Evolutionary conservation across 768 basidiomycete species (phyloP), one percentile per base, ranked within the genome.

Genomic region (Lactifluus subvellereus): DNA sequence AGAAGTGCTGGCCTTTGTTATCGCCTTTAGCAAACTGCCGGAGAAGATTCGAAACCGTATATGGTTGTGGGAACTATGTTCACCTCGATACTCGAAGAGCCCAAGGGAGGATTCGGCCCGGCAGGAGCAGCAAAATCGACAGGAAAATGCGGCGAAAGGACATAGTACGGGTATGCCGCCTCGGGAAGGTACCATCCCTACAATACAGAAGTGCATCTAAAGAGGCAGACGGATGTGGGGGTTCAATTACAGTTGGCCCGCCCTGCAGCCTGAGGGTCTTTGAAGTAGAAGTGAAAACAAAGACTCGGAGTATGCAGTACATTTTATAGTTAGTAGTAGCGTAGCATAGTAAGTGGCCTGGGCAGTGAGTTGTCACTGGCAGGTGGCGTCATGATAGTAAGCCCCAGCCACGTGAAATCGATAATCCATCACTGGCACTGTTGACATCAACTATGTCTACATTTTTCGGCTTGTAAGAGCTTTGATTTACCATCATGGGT

Each of bases 391-490:
- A 37, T 37, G 4, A 37, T 37, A 37, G 11, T 16, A 13, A 5
- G 40, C 40, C 14, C 40, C 40, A 13, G 47, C 22, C 47, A 48
- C 22, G 22, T 48, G 47, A 48, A 22, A 14, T 47, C 37, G 20
- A 47, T 20, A n/a, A 52, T 53, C 42, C 3, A 1, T 9, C 11
- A 32, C 6, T 40, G 18, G 9, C 18, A 14, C 11, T 27, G 4
- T 32, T 27, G 33, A 48, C 58, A 16, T 56, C 53, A 18, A 57
- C 55, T 37, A 92, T 92, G 90, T 91, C 90, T 47, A 84, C 90
- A n/a, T 92, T 92, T 79, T 92, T 92, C 72, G 87, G 88, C 68
- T 80, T 92, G 89, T 91, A 73, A 82, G 89, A 77, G n/a, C 38
- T 40, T 37, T 30, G 16, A 32, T 49, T 27, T 20, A n/a, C 33